Evolutionary conservation across 768 basidiomycete genomes (phyloP), one percentile per base, ranked within the genome.

Genomic region (Lactarius hatsudake): DNA sequence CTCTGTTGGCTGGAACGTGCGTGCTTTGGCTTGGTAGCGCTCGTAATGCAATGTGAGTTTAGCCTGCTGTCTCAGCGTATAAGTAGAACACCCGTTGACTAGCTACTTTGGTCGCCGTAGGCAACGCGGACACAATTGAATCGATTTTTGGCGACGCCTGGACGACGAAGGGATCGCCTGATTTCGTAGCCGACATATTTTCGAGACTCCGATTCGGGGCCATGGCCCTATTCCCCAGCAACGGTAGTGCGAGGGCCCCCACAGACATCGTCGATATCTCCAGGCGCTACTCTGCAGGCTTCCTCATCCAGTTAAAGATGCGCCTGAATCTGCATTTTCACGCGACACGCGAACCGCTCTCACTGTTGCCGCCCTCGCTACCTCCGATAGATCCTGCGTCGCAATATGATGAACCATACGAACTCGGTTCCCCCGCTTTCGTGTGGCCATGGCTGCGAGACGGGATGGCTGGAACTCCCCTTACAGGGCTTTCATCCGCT

Each of bases 1-100:
- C 60, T 54, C 23, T 18, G 13, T 28, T 60, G 62, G 58, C 12
- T 54, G 20, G 66, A 67, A 34, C 62, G 58, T 23, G 40, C 34
- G 36, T 63, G 62, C 34, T 67, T 67, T 20, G 32, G 62, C 53
- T 6, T 67, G 15, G 18, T 23, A 30, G 58, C 66, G n/a, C 30
- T 67, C n/a, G 17, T 60, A 7, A 63, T 63, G 32, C 62, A 63
- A 54, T 59, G 66, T 67, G 42, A 23, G 66, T 60, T 18, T 8
- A 28, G 38, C 18, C 17, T 17, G 3, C 10, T 32, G 1, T 10
- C 9, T 43, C 40, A 2, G 17, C 26, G 28, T 43, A 20, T 23
- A 0, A 32, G 18, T 38, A 13, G 42, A 15, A 13, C 13, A 2
- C 15, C 42, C 13, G 26, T 9, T 62, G 53, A 53, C 28, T 28